Conservation (phyloP, 2,329 filamentous ascomycete species). For the Fusarium compactum region DNA sequence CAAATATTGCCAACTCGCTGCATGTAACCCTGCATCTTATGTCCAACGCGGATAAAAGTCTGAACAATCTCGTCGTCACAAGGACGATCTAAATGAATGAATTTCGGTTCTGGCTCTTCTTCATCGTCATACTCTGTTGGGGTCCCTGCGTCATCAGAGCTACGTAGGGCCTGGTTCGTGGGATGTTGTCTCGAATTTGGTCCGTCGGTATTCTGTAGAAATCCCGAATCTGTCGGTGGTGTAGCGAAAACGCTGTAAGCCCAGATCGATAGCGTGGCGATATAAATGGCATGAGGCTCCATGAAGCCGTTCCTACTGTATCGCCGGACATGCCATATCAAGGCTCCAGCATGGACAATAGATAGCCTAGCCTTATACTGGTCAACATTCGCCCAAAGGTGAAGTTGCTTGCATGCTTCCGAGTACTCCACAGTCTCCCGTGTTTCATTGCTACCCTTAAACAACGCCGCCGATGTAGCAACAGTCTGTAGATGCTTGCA, state of each 20-base stretch:
- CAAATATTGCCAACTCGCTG: conserved; percentile 32
- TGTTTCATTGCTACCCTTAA: too few species aligned
- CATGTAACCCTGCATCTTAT: conserved; percentile 33
- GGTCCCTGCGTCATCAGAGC: not conserved
- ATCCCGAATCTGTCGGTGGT: not conserved
- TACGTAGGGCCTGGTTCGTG: not conserved
- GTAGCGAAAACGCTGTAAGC: conserved; percentile 28
- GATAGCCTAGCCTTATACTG: conserved; percentile 38
- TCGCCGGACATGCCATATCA: conserved; percentile 37
- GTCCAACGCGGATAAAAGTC: conserved; percentile 29
- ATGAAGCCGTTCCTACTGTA: conserved; percentile 32
- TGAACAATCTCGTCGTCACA: conserved; percentile 41
- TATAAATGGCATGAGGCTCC: conserved; percentile 32
- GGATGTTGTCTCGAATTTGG: not conserved
- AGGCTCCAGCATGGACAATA: conserved; percentile 31
- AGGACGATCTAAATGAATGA: conserved; percentile 35
- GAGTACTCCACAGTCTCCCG: not conserved
- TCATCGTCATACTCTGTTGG: not conserved
- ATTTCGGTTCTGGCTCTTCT: conserved; percentile 26
- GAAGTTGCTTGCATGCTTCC: conserved; percentile 22
- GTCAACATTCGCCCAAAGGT: conserved; percentile 34
- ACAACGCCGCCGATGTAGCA: not conserved
- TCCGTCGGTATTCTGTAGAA: not conserved
- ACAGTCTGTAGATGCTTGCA: conserved; percentile 27
- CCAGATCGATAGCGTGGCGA: conserved; percentile 31